Evolutionary conservation across 1,284 basidiomycete species (phyloP).

Genomic region (Golubevia pallescens): DNA sequence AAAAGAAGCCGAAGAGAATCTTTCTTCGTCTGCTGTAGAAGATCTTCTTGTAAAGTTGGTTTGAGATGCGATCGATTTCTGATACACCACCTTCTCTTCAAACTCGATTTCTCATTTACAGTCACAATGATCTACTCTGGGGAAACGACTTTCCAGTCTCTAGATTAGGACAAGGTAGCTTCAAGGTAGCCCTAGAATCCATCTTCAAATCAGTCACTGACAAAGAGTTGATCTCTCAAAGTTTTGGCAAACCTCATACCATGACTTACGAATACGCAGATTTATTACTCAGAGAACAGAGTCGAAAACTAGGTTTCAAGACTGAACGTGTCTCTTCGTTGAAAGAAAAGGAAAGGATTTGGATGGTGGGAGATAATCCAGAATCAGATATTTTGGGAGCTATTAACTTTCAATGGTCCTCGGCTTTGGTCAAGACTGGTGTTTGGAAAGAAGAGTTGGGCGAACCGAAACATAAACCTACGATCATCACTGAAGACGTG

Average conservation of each 20-base stretch:
- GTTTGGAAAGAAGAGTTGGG: constrained; percentile 50
- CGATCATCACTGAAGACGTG: constrained; percentile 50
- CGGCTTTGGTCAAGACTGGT: constrained; percentile 25
- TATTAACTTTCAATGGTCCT: neutral
- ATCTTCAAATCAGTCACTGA: constrained; percentile 31
- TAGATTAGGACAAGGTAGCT: constrained; percentile 55
- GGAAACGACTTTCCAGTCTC: constrained; percentile 51
- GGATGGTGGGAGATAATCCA: constrained; percentile 64
- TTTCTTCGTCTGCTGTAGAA: neutral
- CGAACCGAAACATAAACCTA: constrained; percentile 37
- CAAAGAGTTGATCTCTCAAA: constrained; percentile 25
- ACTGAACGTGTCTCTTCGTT: neutral
- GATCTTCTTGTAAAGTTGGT: no score
- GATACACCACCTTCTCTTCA: neutral
- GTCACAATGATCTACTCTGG: constrained; percentile 20
- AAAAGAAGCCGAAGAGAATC: neutral
- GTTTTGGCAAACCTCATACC: constrained; percentile 53
- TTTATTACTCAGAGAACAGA: constrained; percentile 27
- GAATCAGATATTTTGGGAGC: constrained; percentile 40
- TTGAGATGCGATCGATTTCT: neutral
- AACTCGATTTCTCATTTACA: neutral
- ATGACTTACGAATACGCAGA: constrained; percentile 59
- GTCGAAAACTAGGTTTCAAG: neutral
- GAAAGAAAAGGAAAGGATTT: constrained; percentile 18
- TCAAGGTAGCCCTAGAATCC: constrained; percentile 39